A percentile compares a stretch with the other conserved stretches of the same genome.
Evolutionary conservation across 2,329 filamentous ascomycete genomes (phyloP).

Genomic region (Ophiostoma triangulosporum): DNA sequence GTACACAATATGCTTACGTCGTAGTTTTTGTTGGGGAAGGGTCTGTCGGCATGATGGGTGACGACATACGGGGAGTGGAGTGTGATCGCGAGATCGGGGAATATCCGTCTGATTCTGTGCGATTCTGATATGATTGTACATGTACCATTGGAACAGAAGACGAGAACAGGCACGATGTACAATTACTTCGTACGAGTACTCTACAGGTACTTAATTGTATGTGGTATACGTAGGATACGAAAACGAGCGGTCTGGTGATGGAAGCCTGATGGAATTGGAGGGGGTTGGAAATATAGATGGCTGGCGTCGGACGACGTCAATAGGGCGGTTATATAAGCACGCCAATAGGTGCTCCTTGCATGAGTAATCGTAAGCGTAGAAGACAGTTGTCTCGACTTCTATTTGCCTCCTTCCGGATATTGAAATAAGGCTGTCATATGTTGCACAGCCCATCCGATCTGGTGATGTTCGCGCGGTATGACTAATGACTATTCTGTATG

Average conservation of each 20-base stretch:
- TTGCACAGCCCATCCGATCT: neutral
- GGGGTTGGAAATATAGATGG: neutral
- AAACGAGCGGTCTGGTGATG: neutral
- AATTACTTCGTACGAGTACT: too few species aligned
- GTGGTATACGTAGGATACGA: too few species aligned
- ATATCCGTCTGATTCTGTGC: too few species aligned
- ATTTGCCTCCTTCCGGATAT: too few species aligned
- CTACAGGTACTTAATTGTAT: too few species aligned
- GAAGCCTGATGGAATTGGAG: neutral
- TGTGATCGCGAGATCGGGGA: neutral
- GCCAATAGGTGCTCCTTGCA: too few species aligned
- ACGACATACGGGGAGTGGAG: neutral
- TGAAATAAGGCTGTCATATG: neutral
- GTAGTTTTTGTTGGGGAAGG: neutral
- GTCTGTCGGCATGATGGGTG: neutral
- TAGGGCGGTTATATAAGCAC: too few species aligned
- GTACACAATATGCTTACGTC: neutral
- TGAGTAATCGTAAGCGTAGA: neutral
- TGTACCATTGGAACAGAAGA: too few species aligned
- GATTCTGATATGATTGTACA: too few species aligned
- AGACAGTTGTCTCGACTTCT: neutral
- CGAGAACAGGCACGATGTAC: too few species aligned
- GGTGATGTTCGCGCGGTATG: too few species aligned
- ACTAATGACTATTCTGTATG: too few species aligned
- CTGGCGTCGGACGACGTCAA: neutral